Evolutionary conservation across 768 basidiomycete genomes (phyloP), one percentile per base, ranked within the genome.

Genomic region (Kwoniella botswanensis): DNA sequence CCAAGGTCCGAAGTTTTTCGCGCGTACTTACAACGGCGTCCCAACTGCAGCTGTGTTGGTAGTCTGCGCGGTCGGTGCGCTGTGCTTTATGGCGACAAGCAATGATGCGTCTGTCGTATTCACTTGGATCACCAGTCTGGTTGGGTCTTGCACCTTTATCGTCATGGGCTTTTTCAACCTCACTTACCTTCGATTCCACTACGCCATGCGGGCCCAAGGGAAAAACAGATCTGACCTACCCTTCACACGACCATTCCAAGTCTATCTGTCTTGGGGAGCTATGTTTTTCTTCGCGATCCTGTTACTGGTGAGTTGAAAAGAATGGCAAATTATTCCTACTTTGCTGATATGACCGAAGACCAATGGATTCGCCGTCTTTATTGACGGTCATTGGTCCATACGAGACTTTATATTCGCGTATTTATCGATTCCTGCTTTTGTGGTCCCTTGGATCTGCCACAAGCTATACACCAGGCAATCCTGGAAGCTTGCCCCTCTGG

Each of bases 301-400:
- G 17, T n/a, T 53, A 21, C 12, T 64, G n/a, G n/a, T n/a, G n/a
- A n/a, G n/a, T n/a, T n/a, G n/a, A n/a, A n/a, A n/a, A n/a, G n/a
- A n/a, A n/a, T n/a, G n/a, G n/a, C n/a, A n/a, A n/a, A n/a, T n/a
- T n/a, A n/a, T n/a, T n/a, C n/a, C n/a, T n/a, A n/a, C n/a, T n/a
- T n/a, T n/a, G n/a, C n/a, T n/a, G n/a, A n/a, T n/a, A n/a, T n/a
- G n/a, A n/a, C n/a, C n/a, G n/a, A n/a, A n/a, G 44, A 17, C 22
- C 44, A 64, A 64, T 22, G 63, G 63, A 13, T 64, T 64, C 63
- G n/a, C n/a, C 26, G 63, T 64, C 3, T 64, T 64, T 22, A 54
- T 52, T 21, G 35, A 54, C 3, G 63, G 63, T 4, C 18, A 64
- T 4, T 64, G 63, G 63, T 22, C 22, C 18, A 46, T 64, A 4